phyloP scores from a whole-genome alignment of 2,329 filamentous ascomycete genomes.

The Aspergillus ustus region DNA sequence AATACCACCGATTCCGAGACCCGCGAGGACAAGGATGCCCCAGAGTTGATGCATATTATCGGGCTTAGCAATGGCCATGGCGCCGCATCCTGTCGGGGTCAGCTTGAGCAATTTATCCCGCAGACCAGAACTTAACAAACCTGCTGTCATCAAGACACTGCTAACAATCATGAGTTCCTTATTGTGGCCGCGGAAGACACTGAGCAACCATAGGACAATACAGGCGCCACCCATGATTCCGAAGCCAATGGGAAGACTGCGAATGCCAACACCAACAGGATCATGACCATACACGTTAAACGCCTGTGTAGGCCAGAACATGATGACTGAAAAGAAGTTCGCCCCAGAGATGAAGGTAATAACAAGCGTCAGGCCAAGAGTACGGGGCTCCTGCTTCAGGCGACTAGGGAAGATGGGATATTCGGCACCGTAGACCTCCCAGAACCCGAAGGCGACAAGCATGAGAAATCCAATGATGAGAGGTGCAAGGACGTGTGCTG shows the following conservation, averaged over 20 bases:
- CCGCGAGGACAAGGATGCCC: slow-evolving; percentile 63
- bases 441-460: slow-evolving; percentile 51
- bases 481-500: slow-evolving; percentile 52
- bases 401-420: slow-evolving; percentile 53
- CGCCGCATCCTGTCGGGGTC: slow-evolving; percentile 52
- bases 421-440: slow-evolving; percentile 52
- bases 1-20: slow-evolving; percentile 69
- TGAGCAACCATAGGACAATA: slow-evolving; percentile 62
- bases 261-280: slow-evolving; percentile 66
- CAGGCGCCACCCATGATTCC: slow-evolving; percentile 66
- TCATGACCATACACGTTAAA: slow-evolving; percentile 70
- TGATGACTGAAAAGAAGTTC: slow-evolving; percentile 60
- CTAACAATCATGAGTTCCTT: slow-evolving; percentile 64
- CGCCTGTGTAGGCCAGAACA: slow-evolving; percentile 68
- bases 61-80: slow-evolving; percentile 54
- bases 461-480: slow-evolving; percentile 50
- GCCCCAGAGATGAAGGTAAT: slow-evolving; percentile 65
- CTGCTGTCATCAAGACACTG: slow-evolving; percentile 68
- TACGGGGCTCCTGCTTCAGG: slow-evolving; percentile 54
- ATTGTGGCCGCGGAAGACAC: slow-evolving; percentile 62
- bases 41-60: slow-evolving; percentile 62
- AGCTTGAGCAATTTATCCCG: not conserved
- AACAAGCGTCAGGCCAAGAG: slow-evolving; percentile 57
- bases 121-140: slow-evolving; percentile 30
- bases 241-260: slow-evolving; percentile 68